Conservation (phyloP, 2,329 filamentous ascomycete species). For the Diaporthe aspalathi region DNA sequence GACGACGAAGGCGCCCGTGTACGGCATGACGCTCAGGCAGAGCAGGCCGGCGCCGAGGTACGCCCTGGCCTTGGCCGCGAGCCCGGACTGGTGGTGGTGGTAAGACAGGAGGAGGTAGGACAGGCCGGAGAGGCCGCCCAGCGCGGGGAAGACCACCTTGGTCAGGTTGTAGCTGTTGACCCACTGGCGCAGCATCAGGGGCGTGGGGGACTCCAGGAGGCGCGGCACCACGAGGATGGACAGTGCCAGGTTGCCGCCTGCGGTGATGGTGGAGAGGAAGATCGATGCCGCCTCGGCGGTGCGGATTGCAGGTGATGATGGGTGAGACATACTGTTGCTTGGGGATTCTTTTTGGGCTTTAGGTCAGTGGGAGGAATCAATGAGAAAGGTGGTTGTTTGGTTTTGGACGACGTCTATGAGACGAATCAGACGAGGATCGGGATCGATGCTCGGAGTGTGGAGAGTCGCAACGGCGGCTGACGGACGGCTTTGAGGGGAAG, state of each 20-base stretch:
- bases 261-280: slow-evolving; percentile 59
- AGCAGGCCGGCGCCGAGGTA: slow-evolving; percentile 60
- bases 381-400: neutral
- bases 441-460: neutral
- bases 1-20: slow-evolving; percentile 59
- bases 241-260: slow-evolving; percentile 52
- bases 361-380: neutral
- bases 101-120: slow-evolving; percentile 61
- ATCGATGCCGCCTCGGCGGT: slow-evolving; percentile 62
- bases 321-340: neutral
- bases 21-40: slow-evolving; percentile 61
- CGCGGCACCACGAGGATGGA: slow-evolving; percentile 62
- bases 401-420: neutral
- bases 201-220: slow-evolving; percentile 65
- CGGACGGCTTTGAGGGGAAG: slow-evolving; percentile 22
- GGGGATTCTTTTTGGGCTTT: neutral
- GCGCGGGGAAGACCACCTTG: slow-evolving; percentile 51
- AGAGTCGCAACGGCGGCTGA: neutral
- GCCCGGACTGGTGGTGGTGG: slow-evolving; percentile 39
- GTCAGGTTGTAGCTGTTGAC: slow-evolving; percentile 54
- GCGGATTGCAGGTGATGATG: slow-evolving; percentile 48
- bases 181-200: slow-evolving; percentile 68
- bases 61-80: slow-evolving; percentile 49
- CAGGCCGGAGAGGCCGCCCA: slow-evolving; percentile 54
- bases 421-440: neutral